Evolutionary conservation across 1,284 basidiomycete genomes (phyloP).

Genomic region (Pterulicium gracile): DNA sequence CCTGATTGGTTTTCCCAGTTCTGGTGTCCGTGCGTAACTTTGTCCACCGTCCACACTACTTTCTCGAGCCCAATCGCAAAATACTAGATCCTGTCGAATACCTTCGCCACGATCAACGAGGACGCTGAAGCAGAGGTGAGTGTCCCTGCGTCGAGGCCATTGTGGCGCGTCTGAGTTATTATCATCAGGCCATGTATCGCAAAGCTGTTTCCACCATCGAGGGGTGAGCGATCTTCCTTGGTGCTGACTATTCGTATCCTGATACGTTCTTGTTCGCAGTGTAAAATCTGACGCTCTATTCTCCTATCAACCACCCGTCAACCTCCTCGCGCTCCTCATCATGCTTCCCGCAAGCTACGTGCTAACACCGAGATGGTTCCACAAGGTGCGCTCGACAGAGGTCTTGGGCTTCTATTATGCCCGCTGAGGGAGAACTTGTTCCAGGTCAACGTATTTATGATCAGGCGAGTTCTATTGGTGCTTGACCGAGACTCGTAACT

Average conservation of each 20-base stretch:
- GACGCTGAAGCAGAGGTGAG: constrained; percentile 84
- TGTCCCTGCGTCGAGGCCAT: background rate
- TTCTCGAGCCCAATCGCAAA: no score
- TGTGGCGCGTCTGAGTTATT: constrained; percentile 5
- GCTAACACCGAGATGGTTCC: constrained; percentile 72
- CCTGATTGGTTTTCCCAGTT: constrained; percentile 29
- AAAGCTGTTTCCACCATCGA: constrained; percentile 85
- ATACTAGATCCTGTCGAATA: constrained; percentile 88
- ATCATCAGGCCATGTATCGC: constrained; percentile 75
- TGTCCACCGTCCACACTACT: constrained; percentile 8
- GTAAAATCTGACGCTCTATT: constrained; percentile 86
- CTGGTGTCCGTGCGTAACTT: constrained; percentile 57
- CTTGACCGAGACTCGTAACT: background rate
- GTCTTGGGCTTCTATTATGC: constrained; percentile 6
- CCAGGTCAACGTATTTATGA: constrained; percentile 81
- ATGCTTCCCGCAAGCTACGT: constrained; percentile 80
- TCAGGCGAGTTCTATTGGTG: constrained; percentile 33
- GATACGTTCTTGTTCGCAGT: constrained; percentile 22
- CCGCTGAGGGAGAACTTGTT: constrained; percentile 7
- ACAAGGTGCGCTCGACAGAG: constrained; percentile 43
- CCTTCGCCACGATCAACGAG: constrained; percentile 84
- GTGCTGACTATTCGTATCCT: background rate
- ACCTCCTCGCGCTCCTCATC: constrained; percentile 70
- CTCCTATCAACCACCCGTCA: constrained; percentile 88
- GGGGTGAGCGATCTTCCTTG: constrained; percentile 40